Conservation (phyloP, 2,329 filamentous ascomycete species). For the Penicillium sumatraense region DNA sequence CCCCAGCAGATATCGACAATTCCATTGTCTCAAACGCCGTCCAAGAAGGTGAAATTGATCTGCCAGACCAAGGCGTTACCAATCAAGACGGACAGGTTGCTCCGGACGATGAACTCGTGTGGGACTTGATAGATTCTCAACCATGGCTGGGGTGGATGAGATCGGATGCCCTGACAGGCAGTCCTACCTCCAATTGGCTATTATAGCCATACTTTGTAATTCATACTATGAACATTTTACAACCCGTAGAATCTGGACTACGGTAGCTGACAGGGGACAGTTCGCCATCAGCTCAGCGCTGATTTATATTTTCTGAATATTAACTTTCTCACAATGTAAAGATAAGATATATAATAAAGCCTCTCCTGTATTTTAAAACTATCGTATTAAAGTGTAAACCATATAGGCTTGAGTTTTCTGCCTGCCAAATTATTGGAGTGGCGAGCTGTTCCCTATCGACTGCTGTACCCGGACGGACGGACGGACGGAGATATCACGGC, state of each 20-base stretch:
- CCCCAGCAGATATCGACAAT: too few relatives aligned
- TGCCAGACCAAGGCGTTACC: neutral
- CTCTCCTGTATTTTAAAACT: too few relatives aligned
- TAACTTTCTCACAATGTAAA: too few relatives aligned
- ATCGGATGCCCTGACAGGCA: constrained; percentile 3
- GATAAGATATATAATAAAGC: too few relatives aligned
- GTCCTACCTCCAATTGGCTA: neutral
- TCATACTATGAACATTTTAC: neutral
- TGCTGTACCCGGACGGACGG: neutral
- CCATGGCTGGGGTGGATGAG: constrained; percentile 4
- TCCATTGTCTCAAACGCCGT: neutral
- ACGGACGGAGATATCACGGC: neutral
- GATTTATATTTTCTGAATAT: too few relatives aligned
- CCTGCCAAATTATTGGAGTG: neutral
- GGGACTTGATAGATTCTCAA: constrained; percentile 6
- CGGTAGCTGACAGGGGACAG: too few relatives aligned
- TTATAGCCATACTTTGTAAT: neutral
- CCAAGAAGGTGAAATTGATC: neutral
- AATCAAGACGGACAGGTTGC: neutral
- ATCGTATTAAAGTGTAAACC: too few relatives aligned
- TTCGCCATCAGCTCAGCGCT: too few relatives aligned
- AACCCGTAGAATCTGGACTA: too few relatives aligned
- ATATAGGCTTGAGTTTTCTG: neutral
- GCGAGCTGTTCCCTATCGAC: too few relatives aligned
- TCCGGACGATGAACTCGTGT: neutral